phyloP scores from a whole-genome alignment of 179 eudicot genomes.

The Silene vulgaris region DNA sequence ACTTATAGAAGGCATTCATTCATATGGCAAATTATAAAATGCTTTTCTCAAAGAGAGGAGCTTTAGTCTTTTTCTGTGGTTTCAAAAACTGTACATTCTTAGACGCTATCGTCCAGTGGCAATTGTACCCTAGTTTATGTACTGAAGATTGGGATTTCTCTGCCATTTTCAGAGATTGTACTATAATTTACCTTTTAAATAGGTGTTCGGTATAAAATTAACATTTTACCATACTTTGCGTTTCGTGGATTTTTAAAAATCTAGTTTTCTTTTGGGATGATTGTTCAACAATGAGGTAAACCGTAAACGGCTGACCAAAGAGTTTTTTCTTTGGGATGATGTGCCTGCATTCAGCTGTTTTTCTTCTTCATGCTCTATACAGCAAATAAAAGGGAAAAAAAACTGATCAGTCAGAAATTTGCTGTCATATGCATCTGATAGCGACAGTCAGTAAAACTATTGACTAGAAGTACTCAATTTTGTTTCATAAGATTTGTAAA shows the following conservation, averaged over 20 bases:
- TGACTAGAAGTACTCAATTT: not conserved
- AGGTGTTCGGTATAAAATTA: not conserved
- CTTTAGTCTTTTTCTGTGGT: conserved; percentile 16
- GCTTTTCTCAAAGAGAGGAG: conserved; percentile 19
- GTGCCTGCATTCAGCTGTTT: no score
- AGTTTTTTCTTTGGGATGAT: no score
- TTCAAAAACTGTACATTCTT: conserved; percentile 25
- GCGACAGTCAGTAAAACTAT: not conserved
- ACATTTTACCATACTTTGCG: not conserved
- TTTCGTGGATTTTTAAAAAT: not conserved
- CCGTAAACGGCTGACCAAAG: no score
- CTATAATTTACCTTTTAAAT: not conserved
- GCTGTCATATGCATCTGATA: not conserved
- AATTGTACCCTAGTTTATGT: conserved; percentile 29
- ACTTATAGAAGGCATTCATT: conserved; percentile 17
- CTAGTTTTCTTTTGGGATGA: no score
- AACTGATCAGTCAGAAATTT: not conserved
- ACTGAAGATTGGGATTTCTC: not conserved
- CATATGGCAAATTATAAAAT: not conserved
- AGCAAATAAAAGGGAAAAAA: no score
- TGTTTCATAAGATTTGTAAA: no score
- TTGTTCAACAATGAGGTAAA: no score
- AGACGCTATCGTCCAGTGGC: conserved; percentile 17
- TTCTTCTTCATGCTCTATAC: no score
- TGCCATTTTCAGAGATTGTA: not conserved